Base-by-base conservation (phyloP, 345 rosid genomes). In the Streptanthus diversifolius region DNA sequence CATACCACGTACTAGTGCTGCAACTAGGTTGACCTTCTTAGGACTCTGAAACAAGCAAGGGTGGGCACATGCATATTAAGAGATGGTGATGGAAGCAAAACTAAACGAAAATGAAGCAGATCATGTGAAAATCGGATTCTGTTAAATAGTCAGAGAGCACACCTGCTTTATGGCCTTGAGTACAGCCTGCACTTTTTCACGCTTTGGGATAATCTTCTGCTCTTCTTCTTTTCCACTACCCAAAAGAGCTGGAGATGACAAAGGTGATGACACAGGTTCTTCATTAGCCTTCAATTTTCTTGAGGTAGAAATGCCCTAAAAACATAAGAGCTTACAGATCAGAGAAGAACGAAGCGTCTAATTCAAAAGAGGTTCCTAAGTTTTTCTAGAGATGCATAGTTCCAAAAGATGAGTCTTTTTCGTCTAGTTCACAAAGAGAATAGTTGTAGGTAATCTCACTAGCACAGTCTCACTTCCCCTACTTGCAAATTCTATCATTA, bases 1-100 rank as follows among this genome's bases (percentile, higher is more conserved):
- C 99, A 91, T 90, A 62, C 99, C 98, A 55, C 96, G 92, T 66
- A 91, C 90, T 72, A 91, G 78, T 64, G 91, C 87, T 83, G 98
- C 99, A 76, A 91, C 97, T 76, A 95, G 78, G 70, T 95, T 91
- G 74, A 95, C 73, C 85, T 95, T 95, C 88, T 91, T 91, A 8
- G 97, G 98, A 83, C 99, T 95, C 98, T 91, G 79, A 77, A 80
- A 77, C 62, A 75, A 75, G 58, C 61, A 81, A 36, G 19, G 52
- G 29, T n/a, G 13, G 40, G 1, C n/a, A 56, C 29, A 45, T 43
- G 0, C 39, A 30, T 7, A 33, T 6, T 30, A 33, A 25, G 24
- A 52, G 17, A 39, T 40, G 12, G 41, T 55, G 29, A 27, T 36
- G 24, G 33, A 54, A 32, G 43, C 56, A 63, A 30, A 36, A 19